Conservation (phyloP, 306 rosid genomes). For the Citrullus mucosospermus region DNA sequence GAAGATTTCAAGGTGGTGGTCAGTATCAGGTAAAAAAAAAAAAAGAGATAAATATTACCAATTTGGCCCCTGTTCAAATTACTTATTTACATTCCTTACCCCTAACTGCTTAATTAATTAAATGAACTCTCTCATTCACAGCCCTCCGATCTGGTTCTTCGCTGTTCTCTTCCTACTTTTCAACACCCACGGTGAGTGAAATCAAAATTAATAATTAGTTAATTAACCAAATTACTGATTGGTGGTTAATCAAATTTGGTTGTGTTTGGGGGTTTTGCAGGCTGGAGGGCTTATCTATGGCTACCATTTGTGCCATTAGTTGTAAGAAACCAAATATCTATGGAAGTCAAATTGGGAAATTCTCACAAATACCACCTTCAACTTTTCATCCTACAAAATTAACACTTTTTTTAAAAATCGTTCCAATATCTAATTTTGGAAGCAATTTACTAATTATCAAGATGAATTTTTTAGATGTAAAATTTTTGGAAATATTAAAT, state of each 20-base stretch:
- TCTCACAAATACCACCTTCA: too few relatives aligned
- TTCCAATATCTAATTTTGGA: too few relatives aligned
- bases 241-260: not conserved
- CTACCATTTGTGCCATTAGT: slow-evolving; percentile 72
- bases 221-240: not conserved
- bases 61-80: not conserved
- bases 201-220: not conserved
- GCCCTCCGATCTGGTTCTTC: slow-evolving; percentile 79
- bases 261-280: slow-evolving; percentile 22
- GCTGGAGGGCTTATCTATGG: slow-evolving; percentile 70
- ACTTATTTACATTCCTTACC: not conserved
- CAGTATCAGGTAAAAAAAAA: slow-evolving; percentile 45
- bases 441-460: too few relatives aligned
- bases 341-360: not conserved
- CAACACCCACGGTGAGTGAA: slow-evolving; percentile 52
- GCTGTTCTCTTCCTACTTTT: slow-evolving; percentile 64
- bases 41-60: not conserved
- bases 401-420: too few relatives aligned
- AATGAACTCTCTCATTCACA: slow-evolving; percentile 2
- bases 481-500: too few relatives aligned
- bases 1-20: slow-evolving; percentile 93
- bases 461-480: too few relatives aligned
- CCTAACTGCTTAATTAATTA: not conserved
- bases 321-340: slow-evolving; percentile 29
- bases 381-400: too few relatives aligned